These are phyloP conservation scores for Alternaria solani DNA, from an alignment of 2,329 filamentous ascomycete genomes.

Conservation along the genomic window DNA sequence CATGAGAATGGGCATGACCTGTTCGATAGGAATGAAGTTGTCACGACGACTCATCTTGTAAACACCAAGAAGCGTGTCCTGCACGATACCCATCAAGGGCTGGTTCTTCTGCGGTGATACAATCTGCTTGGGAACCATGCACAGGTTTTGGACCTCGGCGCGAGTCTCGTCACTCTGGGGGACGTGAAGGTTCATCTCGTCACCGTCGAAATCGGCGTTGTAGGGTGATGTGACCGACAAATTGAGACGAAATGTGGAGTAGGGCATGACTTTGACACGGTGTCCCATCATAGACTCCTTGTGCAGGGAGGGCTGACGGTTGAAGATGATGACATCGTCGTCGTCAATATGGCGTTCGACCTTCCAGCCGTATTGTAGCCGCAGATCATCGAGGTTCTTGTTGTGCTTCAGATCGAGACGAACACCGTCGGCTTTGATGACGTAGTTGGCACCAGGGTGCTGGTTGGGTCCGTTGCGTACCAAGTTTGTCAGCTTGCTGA, in stretches of 20 bases:
- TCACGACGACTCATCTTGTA: conserved; percentile 97
- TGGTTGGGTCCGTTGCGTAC: conserved; percentile 94
- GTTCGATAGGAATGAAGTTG: conserved; percentile 85
- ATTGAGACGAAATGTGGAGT: conserved; percentile 97
- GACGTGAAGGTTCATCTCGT: conserved; percentile 99
- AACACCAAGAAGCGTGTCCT: conserved; percentile 93
- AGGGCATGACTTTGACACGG: conserved; percentile 96
- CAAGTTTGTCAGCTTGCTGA: conserved; percentile 85
- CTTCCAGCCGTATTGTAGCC: conserved; percentile 95
- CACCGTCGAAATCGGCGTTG: conserved; percentile 99
- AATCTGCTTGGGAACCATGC: conserved; percentile 98
- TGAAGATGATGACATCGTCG: conserved; percentile 99
- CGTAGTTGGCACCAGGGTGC: conserved; percentile 95
- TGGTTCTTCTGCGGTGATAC: conserved; percentile 97
- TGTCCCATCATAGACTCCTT: conserved; percentile 99
- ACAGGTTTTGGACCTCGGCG: conserved; percentile 91
- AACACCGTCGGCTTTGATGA: conserved; percentile 91
- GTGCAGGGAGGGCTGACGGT: conserved; percentile 97
- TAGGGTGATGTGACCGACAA: conserved; percentile 97
- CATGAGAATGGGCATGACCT: conserved; percentile 95
- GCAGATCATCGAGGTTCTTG: conserved; percentile 84
- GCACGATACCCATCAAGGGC: conserved; percentile 98
- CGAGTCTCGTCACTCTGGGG: conserved; percentile 97
- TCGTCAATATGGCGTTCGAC: conserved; percentile 97
- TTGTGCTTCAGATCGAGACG: conserved; percentile 95